Base-by-base conservation (phyloP, 371 early-diverging fungal genomes). In the Parasitella parasitica region DNA sequence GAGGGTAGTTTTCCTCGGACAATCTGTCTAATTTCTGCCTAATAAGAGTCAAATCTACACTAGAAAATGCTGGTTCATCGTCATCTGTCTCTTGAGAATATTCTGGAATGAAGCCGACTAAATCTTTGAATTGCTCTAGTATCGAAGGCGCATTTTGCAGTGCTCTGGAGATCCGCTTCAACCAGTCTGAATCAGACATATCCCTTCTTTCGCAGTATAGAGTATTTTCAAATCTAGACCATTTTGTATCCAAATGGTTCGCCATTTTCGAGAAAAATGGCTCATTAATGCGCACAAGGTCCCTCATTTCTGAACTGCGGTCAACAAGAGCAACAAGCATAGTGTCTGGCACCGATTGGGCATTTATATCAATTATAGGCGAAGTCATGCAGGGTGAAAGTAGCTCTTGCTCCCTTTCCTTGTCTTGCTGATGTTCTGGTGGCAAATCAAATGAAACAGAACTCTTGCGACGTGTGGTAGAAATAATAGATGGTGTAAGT, bases 1-100 rank as follows among this genome's bases (percentile, higher is more conserved):
- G 86, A n/a, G 86, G 86, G 41, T 85, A 85, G n/a, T 72, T 41
- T 52, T 69, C 34, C 18, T 71, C 34, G 26, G 83, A 77, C 34
- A 85, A 56, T 9, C 71, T 38, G 15, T 72, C 62, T n/a, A 73
- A 69, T 12, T 69, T 61, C 16, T 73, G 57, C 24, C 85, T 72
- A 13, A 85, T 69, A 53, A 67, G 65, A 32, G 68, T 65, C 34
- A 85, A 57, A 35, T 82, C 76, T 2, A 83, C 80, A 15, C 80
- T 51, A 7, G 71, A 77, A 59, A 81, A 73, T 18, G 27, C 57
- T 37, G 46, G 38, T 32, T 55, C 61, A 1, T 64, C 58, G 26
- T 72, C 60, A 39, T 61, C 69, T 8, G 64, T 65, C 12, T 60
- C 70, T 20, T 75, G 27, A 54, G 75, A 20, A 24, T 46, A 46